Base-by-base conservation (phyloP, 495 filamentous ascomycete species). In the Podospora australis region DNA sequence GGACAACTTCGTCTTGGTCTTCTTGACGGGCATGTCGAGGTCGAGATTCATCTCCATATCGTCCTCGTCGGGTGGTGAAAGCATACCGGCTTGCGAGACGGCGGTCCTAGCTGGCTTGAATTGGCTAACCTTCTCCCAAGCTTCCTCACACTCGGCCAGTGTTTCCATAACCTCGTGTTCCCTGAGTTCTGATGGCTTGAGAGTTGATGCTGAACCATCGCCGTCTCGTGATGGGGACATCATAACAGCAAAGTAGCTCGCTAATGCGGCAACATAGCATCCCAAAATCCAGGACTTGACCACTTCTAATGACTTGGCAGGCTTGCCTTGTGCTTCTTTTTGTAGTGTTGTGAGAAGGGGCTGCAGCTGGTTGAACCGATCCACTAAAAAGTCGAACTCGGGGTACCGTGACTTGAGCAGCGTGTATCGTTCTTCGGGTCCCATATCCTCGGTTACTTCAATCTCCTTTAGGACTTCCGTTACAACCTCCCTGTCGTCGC, bases 161-260 rank as follows among this genome's bases (percentile, higher is more conserved):
- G 79, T 85, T 40, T 82, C 81, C 88, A 98, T 96, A 30, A 98
- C 78, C 13, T 84, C 78, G 59, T 98, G 92, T 41, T 94, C 86
- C 48, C 86, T 81, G 39, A 98, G 71, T 56, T 92, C 79, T 25
- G 76, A 69, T 4, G 90, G 81, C 41, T 69, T 69, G 8, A 78
- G 48, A 3, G 85, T 70, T 64, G 83, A 73, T 11, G 78, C 65
- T n/a, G 69, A 39, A 8, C 68, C 65, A 13, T 73, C 69, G 29
- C 72, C 69, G 13, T 78, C 74, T 39, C 79, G 69, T 11, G 84
- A 74, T 1, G 83, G 76, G 2, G 88, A 94, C 21, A 88, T 84
- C 22, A 97, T 70, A 32, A 97, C 75, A 46, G 88, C 86, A 63
- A 98, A 96, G 64, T 97, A 98, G 81, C 96, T 88, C 48, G 84